Evolutionary conservation across 768 basidiomycete species (phyloP).

Genomic region (Russula emetica): DNA sequence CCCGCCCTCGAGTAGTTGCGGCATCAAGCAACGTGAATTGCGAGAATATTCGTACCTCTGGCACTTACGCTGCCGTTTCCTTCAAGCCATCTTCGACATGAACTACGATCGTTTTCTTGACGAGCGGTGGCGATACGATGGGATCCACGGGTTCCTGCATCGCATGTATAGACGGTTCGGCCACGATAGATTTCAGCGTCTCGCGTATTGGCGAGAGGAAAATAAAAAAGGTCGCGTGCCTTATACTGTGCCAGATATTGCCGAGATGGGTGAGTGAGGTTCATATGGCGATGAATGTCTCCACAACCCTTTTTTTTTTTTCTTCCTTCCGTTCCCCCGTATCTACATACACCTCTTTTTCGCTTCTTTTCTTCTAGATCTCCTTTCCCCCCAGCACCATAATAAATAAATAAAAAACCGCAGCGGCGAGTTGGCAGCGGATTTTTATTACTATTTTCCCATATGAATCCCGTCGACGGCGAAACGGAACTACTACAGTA

Average conservation of each 20-base stretch:
- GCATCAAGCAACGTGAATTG: neutral
- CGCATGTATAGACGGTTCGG: slow-evolving; percentile 18
- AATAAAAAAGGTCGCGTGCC: slow-evolving; percentile 4
- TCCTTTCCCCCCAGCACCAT: no score
- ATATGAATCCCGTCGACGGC: neutral
- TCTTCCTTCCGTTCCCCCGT: no score
- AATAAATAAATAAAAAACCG: neutral
- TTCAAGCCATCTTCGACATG: slow-evolving; percentile 17
- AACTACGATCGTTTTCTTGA: slow-evolving; percentile 6
- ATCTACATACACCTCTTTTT: no score
- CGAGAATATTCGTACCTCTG: slow-evolving; percentile 18
- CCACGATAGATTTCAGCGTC: slow-evolving; percentile 11
- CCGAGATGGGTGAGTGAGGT: slow-evolving; percentile 18
- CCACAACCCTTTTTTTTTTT: no score
- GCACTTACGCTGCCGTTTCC: slow-evolving; percentile 15
- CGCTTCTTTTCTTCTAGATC: neutral
- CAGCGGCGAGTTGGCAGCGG: neutral
- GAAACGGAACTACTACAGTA: no score
- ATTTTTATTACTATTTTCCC: neutral
- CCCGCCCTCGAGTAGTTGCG: neutral
- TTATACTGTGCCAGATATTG: slow-evolving; percentile 7
- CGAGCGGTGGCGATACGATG: slow-evolving; percentile 8
- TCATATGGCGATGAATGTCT: no score
- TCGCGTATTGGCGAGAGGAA: slow-evolving; percentile 15
- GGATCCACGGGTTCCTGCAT: slow-evolving; percentile 17